Conservation (phyloP, 495 filamentous ascomycete species). For the Hypoxylon cercidicola region DNA sequence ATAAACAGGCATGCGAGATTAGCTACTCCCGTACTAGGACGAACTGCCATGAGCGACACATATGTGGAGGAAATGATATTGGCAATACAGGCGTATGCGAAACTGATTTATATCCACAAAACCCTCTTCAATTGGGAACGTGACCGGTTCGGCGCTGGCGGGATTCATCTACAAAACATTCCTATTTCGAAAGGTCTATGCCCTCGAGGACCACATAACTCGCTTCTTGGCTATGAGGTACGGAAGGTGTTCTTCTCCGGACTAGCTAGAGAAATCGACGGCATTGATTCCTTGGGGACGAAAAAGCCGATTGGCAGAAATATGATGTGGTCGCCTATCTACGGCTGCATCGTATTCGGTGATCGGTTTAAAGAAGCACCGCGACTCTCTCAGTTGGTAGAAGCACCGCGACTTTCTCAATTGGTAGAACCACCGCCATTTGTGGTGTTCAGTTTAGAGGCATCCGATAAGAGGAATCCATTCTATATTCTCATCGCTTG, state of each 20-base stretch:
- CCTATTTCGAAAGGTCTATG: background rate
- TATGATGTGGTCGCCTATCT: constrained; percentile 14
- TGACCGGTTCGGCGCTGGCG: constrained; percentile 9
- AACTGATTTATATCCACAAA: constrained; percentile 30
- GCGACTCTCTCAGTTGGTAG: too few species aligned
- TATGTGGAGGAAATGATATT: background rate
- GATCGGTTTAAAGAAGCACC: background rate
- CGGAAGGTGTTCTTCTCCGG: background rate
- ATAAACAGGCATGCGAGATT: constrained; percentile 20
- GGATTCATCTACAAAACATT: constrained; percentile 30
- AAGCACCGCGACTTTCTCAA: too few species aligned
- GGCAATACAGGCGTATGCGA: background rate
- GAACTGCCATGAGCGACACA: background rate
- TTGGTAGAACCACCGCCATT: background rate
- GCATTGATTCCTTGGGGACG: background rate
- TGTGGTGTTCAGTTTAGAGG: background rate
- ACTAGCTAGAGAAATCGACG: background rate
- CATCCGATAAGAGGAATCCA: background rate
- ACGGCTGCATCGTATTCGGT: constrained; percentile 9
- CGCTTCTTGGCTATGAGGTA: background rate
- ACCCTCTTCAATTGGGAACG: constrained; percentile 10
- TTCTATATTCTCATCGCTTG: constrained; percentile 11
- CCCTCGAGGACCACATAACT: background rate
- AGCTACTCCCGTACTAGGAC: constrained; percentile 4
- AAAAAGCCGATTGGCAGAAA: background rate